phyloP scores from a whole-genome alignment of 495 filamentous ascomycete species.

The Hyaloscypha finlandica region DNA sequence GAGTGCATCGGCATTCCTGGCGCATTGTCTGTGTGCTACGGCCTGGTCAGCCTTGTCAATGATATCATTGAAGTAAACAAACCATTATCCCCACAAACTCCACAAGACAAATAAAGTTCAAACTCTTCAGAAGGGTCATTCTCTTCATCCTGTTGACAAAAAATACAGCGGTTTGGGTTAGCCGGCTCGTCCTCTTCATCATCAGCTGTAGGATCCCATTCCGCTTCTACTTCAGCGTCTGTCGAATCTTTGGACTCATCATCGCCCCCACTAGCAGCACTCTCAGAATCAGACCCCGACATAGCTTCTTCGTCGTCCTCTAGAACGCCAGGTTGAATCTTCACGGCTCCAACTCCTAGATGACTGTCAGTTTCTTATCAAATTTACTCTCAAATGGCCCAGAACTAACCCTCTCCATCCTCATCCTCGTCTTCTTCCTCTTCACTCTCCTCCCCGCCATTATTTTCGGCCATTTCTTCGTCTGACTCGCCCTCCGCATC shows the following conservation, averaged over 20 bases:
- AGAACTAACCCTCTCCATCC: constrained; percentile 52
- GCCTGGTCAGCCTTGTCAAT: constrained; percentile 42
- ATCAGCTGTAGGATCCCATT: constrained; percentile 60
- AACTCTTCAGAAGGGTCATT: constrained; percentile 64
- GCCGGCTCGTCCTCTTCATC: constrained; percentile 64
- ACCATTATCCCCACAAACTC: constrained; percentile 88
- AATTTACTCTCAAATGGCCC: not conserved
- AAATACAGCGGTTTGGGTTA: constrained; percentile 35
- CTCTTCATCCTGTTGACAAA: constrained; percentile 35
- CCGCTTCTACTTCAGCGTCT: constrained; percentile 45
- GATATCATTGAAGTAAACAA: constrained; percentile 39
- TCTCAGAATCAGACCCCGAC: constrained; percentile 41
- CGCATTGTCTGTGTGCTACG: constrained; percentile 91
- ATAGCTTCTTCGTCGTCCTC: constrained; percentile 46
- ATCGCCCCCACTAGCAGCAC: constrained; percentile 34
- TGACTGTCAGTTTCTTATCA: not conserved
- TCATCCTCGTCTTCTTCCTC: constrained; percentile 44
- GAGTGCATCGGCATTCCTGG: constrained; percentile 74
- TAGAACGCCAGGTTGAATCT: constrained; percentile 60
- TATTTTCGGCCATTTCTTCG: constrained; percentile 34
- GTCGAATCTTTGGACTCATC: constrained; percentile 37
- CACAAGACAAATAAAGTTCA: constrained; percentile 80
- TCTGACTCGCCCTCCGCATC: constrained; percentile 46
- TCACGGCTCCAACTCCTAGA: constrained; percentile 66
- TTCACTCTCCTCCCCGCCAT: constrained; percentile 43